A percentile compares a stretch with the other conserved stretches of the same genome.
phyloP scores from a whole-genome alignment of 352 stramenopile genomes.

The Nothophytophthora sp. region DNA sequence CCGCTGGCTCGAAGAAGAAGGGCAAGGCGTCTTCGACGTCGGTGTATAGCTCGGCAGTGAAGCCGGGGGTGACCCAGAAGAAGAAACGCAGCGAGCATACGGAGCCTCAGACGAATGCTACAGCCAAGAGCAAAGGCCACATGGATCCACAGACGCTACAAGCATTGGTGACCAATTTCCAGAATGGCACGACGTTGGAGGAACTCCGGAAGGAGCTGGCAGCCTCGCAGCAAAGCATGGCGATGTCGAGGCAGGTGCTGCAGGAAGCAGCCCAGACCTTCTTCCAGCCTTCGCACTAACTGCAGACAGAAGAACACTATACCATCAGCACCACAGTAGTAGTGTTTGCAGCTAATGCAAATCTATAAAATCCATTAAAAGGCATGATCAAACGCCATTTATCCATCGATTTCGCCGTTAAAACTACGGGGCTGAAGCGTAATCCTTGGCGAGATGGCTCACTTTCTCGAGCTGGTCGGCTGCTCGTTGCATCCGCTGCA shows the following conservation, averaged over 20 bases:
- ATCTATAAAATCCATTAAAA: no score
- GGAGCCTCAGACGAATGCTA: constrained; percentile 7
- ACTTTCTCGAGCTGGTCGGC: constrained; percentile 38
- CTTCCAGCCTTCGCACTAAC: constrained; percentile 47
- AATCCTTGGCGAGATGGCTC: constrained; percentile 40
- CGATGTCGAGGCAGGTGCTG: constrained; percentile 57
- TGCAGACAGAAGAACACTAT: constrained; percentile 3
- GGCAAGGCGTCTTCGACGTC: constrained; percentile 12
- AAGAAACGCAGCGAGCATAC: constrained; percentile 25
- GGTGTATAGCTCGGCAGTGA: constrained; percentile 38
- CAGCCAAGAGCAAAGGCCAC: constrained; percentile 20
- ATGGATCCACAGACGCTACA: constrained; percentile 70
- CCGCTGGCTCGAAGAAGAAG: constrained; percentile 61
- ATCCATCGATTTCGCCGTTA: no score
- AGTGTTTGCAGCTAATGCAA: no score
- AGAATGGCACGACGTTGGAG: constrained; percentile 63
- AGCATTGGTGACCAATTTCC: constrained; percentile 69
- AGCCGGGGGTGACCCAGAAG: constrained; percentile 33
- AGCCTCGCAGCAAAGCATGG: constrained; percentile 71
- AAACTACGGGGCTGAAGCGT: constrained; percentile 27
- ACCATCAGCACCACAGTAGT: background rate
- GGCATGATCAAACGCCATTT: no score
- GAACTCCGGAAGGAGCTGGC: constrained; percentile 68
- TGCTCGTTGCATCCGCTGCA: constrained; percentile 41
- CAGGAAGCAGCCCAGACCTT: constrained; percentile 72